phyloP scores from a whole-genome alignment of 2,329 filamentous ascomycete species.

The Xylariales sp. region DNA sequence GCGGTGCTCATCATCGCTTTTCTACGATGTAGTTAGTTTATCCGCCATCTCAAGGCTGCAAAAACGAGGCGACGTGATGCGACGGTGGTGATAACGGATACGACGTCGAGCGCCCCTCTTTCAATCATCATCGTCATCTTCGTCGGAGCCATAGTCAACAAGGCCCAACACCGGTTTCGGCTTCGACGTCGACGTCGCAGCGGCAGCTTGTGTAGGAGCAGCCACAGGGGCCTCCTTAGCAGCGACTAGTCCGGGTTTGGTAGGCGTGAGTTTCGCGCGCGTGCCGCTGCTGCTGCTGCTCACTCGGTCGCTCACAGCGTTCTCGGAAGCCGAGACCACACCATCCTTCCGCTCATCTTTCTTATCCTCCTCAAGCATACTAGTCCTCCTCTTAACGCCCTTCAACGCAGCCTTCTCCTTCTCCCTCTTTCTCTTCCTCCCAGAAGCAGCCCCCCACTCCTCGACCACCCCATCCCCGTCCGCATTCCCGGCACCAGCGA shows the following conservation, averaged over 20 bases:
- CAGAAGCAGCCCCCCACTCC: constrained; percentile 52
- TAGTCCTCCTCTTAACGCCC: constrained; percentile 53
- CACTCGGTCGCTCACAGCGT: constrained; percentile 4
- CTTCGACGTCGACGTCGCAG: constrained; percentile 38
- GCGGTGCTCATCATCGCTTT: too few species aligned
- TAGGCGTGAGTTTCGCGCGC: constrained; percentile 11
- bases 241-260: constrained; percentile 6
- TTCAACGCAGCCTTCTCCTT: constrained; percentile 49
- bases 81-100: background rate
- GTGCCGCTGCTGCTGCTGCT: background rate
- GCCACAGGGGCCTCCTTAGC: constrained; percentile 11
- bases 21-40: too few species aligned
- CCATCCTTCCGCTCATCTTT: constrained; percentile 25
- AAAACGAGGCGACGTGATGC: too few species aligned
- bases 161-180: constrained; percentile 53
- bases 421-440: constrained; percentile 54
- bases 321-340: constrained; percentile 29
- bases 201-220: constrained; percentile 19
- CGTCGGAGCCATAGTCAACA: constrained; percentile 68
- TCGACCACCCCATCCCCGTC: constrained; percentile 40
- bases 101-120: background rate
- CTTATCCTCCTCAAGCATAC: constrained; percentile 47
- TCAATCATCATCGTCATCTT: constrained; percentile 61
- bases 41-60: too few species aligned
- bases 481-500: constrained; percentile 20